phyloP scores from a whole-genome alignment of 2,329 filamentous ascomycete genomes.

The Paraphaeosphaeria sporulosa region DNA sequence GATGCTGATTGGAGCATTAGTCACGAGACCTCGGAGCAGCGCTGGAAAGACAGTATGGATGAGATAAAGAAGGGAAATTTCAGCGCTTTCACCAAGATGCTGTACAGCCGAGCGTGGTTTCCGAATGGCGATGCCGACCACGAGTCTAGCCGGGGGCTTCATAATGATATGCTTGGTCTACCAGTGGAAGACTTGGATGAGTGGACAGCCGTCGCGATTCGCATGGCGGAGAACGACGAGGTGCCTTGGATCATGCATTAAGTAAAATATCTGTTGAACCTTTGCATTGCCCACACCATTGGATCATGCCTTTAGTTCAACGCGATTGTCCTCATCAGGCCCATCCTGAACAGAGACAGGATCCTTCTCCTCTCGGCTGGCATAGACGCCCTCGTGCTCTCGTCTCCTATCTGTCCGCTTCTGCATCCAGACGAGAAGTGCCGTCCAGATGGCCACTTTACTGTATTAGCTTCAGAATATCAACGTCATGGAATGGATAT shows the following conservation, averaged over 20 bases:
- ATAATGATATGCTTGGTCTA: slow-evolving; percentile 9
- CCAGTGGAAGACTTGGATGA: slow-evolving; percentile 11
- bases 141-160: slow-evolving; percentile 8
- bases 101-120: slow-evolving; percentile 24
- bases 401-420: slow-evolving; percentile 49
- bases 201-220: slow-evolving; percentile 8
- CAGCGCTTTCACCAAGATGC: slow-evolving; percentile 19
- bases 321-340: neutral
- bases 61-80: slow-evolving; percentile 17
- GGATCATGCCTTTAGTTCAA: slow-evolving; percentile 7
- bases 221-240: slow-evolving; percentile 12
- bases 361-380: slow-evolving; percentile 15
- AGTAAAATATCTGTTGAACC: neutral
- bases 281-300: neutral
- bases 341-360: neutral
- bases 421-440: slow-evolving; percentile 58
- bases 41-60: slow-evolving; percentile 16
- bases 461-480: slow-evolving; percentile 10
- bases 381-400: slow-evolving; percentile 17
- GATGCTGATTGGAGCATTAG: slow-evolving; percentile 48
- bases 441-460: slow-evolving; percentile 65
- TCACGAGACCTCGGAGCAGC: slow-evolving; percentile 27
- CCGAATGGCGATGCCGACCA: slow-evolving; percentile 17
- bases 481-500: neutral
- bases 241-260: slow-evolving; percentile 14